Evolutionary conservation across 2,329 filamentous ascomycete species (phyloP), one percentile per base, ranked within the genome.

Genomic region (Aspergillus tubingensis): DNA sequence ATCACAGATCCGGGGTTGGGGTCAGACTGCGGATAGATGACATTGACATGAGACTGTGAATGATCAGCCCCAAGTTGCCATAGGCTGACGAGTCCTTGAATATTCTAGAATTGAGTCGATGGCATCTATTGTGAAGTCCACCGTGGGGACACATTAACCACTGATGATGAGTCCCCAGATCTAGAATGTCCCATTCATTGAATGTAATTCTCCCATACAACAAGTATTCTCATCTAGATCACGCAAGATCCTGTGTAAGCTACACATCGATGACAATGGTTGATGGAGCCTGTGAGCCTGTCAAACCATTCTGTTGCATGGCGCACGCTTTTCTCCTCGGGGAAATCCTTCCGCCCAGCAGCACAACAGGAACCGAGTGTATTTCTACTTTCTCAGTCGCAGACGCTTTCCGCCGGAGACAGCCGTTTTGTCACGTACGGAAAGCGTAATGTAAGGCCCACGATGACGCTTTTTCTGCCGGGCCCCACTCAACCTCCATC

Each of bases 401-500:
- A 27, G 21, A 21, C 38, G 56, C 32, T 61, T 56, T 60, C 49
- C 47, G 54, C 41, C 53, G 38, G 56, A 23, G 49, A 51, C 52
- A 57, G 47, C 27, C 5, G 61, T 61, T 62, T 48, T 39, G 59
- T 59, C 44, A 53, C 27, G 65, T 66, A 64, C 43, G 36, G 54
- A 69, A 69, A 61, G 2, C 2, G 64, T 65, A 65, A 23, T 43
- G 67, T 70, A 60, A 67, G 44, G 8, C 21, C 67, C 67, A 68
- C 70, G 54, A 72, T 72, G 72, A 73, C 70, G 70, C 53, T 65
- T 38, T 61, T 58, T 62, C 59, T 57, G 51, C 57, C 53, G 41
- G 5, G 62, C 59, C 62, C 63, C 65, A 62, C 65, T 25, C 54
- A 36, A 19, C 52, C 54, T 54, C 59, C 57, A 61, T 60, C 52